Evolutionary conservation across 257 asterid species (phyloP).

Genomic region (Gentiana dahurica): DNA sequence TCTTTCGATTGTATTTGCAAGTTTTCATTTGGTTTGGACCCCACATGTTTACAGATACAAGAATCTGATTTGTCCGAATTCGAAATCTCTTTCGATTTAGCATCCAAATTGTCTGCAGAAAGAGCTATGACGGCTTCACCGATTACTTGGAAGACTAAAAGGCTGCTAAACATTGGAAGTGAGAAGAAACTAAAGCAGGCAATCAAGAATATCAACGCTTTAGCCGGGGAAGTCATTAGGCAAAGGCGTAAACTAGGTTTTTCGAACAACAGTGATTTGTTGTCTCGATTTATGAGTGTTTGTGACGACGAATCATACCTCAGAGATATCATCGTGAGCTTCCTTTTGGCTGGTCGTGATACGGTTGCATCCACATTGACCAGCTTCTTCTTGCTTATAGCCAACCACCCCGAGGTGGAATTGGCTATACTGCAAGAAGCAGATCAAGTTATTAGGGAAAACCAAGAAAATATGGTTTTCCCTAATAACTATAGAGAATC

Average conservation of each 20-base stretch:
- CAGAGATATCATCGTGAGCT: slow-evolving; percentile 34
- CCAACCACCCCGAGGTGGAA: slow-evolving; percentile 19
- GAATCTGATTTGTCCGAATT: slow-evolving; percentile 19
- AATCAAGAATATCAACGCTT: slow-evolving; percentile 16
- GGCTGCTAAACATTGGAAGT: slow-evolving; percentile 24
- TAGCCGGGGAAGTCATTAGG: slow-evolving; percentile 28
- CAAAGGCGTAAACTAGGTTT: slow-evolving; percentile 26
- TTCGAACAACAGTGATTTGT: slow-evolving; percentile 23
- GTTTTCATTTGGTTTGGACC: slow-evolving; percentile 40
- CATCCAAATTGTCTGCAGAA: slow-evolving; percentile 35
- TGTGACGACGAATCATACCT: slow-evolving; percentile 25
- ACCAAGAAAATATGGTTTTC: neutral
- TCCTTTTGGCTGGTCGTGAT: slow-evolving; percentile 35
- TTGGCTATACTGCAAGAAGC: slow-evolving; percentile 23
- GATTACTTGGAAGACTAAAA: slow-evolving; percentile 26
- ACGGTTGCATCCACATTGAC: slow-evolving; percentile 30
- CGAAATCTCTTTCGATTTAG: slow-evolving; percentile 28
- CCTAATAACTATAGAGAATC: slow-evolving; percentile 6
- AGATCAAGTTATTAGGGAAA: slow-evolving; percentile 15
- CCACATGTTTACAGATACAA: slow-evolving; percentile 24
- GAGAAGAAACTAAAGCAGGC: slow-evolving; percentile 25
- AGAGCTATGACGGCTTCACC: slow-evolving; percentile 35
- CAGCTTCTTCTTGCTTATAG: slow-evolving; percentile 29
- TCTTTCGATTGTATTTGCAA: slow-evolving; percentile 36
- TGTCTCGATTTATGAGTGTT: slow-evolving; percentile 30